These are phyloP conservation scores for Dryas octopetala DNA, from an alignment of 306 rosid genomes.

Conservation along the genomic window DNA sequence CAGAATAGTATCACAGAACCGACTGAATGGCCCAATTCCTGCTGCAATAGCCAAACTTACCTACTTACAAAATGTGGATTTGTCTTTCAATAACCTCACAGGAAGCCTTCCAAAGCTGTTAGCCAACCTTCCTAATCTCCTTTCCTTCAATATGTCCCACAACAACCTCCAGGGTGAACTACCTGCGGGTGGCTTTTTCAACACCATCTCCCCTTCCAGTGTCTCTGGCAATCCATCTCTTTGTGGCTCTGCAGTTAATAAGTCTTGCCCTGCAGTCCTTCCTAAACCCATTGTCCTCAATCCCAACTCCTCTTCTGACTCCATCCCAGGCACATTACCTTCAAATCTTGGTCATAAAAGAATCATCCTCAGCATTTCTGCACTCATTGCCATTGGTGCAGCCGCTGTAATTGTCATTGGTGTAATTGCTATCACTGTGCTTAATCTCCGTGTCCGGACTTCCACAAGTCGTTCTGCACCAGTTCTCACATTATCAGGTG, in stretches of 20 bases:
- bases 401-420: constrained; percentile 92
- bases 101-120: constrained; percentile 86
- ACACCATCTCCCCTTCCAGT: constrained; percentile 74
- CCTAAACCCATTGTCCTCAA: constrained; percentile 97
- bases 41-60: constrained; percentile 68
- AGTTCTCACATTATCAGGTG: constrained; percentile 72
- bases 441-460: constrained; percentile 80
- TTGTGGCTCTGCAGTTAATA: constrained; percentile 85
- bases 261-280: constrained; percentile 77
- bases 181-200: constrained; percentile 88
- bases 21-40: constrained; percentile 66
- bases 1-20: constrained; percentile 72
- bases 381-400: constrained; percentile 97
- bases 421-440: constrained; percentile 88
- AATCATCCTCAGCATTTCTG: constrained; percentile 94
- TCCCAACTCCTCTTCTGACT: constrained; percentile 77
- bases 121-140: constrained; percentile 80
- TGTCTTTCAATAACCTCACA: constrained; percentile 68
- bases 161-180: constrained; percentile 92
- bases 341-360: constrained; percentile 62
- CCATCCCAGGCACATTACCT: constrained; percentile 47
- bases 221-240: constrained; percentile 82
- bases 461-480: constrained; percentile 52
- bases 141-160: constrained; percentile 83
- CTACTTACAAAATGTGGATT: constrained; percentile 68